Evolutionary conservation across 352 stramenopile species (phyloP).

Genomic region (Phytophthora syringae): DNA sequence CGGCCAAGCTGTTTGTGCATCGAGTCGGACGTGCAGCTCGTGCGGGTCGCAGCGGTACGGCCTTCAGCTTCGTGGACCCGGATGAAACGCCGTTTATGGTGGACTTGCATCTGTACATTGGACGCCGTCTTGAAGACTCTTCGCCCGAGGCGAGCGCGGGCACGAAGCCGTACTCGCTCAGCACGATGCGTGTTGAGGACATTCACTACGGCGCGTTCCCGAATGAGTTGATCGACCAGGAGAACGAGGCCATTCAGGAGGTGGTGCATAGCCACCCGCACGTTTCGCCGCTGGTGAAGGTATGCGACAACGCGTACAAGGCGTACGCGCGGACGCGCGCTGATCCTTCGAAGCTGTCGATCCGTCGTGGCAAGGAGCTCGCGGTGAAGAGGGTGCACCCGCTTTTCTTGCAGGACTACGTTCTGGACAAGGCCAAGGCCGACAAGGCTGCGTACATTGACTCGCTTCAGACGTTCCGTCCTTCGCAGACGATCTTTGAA

Average conservation of each 20-base stretch:
- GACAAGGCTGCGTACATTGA: constrained; percentile 93
- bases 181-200: constrained; percentile 95
- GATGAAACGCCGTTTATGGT: constrained; percentile 99
- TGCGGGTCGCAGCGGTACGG: constrained; percentile 94
- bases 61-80: constrained; percentile 97
- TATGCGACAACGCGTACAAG: constrained; percentile 98
- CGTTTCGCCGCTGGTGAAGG: constrained; percentile 82
- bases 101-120: constrained; percentile 97
- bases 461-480: constrained; percentile 93
- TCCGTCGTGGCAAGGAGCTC: constrained; percentile 95
- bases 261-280: constrained; percentile 85
- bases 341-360: constrained; percentile 95
- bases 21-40: constrained; percentile 95
- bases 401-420: constrained; percentile 89
- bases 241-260: constrained; percentile 95
- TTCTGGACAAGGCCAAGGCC: constrained; percentile 79
- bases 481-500: constrained; percentile 97
- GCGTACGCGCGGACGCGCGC: constrained; percentile 96
- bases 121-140: constrained; percentile 82
- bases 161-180: constrained; percentile 87
- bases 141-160: constrained; percentile 49
- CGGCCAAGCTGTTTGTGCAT: constrained; percentile 97
- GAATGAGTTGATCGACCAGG: constrained; percentile 94
- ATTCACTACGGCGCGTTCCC: constrained; percentile 99
- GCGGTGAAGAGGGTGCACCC: constrained; percentile 92